These are phyloP conservation scores for Colletotrichum destructivum DNA, from an alignment of 2,329 filamentous ascomycete species.

Conservation along the genomic window DNA sequence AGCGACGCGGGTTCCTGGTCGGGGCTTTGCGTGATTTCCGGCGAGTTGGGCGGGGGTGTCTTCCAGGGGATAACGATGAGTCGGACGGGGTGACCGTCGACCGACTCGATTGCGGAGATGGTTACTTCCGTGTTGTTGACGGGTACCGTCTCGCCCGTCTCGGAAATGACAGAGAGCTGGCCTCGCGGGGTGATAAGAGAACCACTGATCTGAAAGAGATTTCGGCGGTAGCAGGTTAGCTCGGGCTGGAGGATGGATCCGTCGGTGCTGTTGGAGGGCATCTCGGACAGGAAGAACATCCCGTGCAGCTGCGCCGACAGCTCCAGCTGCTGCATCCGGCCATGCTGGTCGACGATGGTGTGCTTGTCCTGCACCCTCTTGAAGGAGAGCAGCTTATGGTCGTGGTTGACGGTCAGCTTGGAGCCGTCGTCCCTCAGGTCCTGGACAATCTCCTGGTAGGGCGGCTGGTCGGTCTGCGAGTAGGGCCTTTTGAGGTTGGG, in stretches of 20 bases:
- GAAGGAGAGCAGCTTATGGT: conserved; percentile 74
- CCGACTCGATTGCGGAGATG: conserved; percentile 94
- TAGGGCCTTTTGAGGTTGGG: conserved; percentile 71
- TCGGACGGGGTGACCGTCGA: conserved; percentile 91
- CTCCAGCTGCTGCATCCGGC: conserved; percentile 73
- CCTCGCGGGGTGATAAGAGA: conserved; percentile 85
- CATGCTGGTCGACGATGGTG: conserved; percentile 72
- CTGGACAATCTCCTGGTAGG: conserved; percentile 74
- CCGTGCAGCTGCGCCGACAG: conserved; percentile 83
- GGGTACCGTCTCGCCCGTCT: conserved; percentile 86
- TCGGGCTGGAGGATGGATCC: conserved; percentile 78
- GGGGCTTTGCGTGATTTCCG: conserved; percentile 73
- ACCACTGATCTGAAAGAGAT: conserved; percentile 96
- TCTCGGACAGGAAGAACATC: conserved; percentile 91
- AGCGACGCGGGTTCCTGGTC: conserved; percentile 92
- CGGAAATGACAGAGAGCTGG: conserved; percentile 84
- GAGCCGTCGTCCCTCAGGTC: conserved; percentile 72
- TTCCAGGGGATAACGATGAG: conserved; percentile 99
- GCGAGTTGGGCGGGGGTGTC: conserved; percentile 85
- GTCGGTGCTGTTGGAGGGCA: conserved; percentile 75
- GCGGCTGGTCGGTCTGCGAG: conserved; percentile 68
- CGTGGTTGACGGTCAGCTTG: conserved; percentile 71
- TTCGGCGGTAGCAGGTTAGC: conserved; percentile 94
- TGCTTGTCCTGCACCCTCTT: conserved; percentile 71
- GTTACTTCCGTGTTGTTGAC: conserved; percentile 88